These are phyloP conservation scores for Logfia minima DNA, from an alignment of 129 eudicot species.

Conservation along the genomic window DNA sequence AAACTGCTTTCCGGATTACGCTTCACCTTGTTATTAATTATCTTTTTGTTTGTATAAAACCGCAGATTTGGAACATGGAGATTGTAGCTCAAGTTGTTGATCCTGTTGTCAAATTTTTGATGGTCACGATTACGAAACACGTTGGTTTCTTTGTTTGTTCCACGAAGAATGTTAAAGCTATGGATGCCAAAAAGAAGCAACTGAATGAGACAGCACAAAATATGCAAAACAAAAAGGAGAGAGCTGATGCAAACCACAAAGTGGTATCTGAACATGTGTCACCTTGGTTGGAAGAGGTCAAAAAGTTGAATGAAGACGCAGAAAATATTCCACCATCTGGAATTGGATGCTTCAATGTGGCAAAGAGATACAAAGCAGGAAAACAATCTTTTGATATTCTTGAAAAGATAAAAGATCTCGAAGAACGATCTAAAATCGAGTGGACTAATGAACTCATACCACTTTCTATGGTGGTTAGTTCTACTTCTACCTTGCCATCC, in stretches of 20 bases:
- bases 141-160: slow-evolving; percentile 7
- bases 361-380: slow-evolving; percentile 14
- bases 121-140: background rate
- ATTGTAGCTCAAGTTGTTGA: background rate
- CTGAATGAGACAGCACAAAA: background rate
- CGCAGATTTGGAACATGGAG: too few species aligned
- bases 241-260: background rate
- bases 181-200: background rate
- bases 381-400: background rate
- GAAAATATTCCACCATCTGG: background rate
- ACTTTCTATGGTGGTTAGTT: background rate
- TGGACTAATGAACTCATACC: background rate
- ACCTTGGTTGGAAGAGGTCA: background rate
- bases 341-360: slow-evolving; percentile 9
- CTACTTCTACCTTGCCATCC: background rate
- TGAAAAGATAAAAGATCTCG: background rate
- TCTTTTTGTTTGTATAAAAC: too few species aligned
- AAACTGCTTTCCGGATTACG: too few species aligned
- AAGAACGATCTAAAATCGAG: background rate
- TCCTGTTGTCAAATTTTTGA: background rate
- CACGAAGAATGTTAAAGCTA: slow-evolving; percentile 2
- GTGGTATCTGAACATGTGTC: background rate
- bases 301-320: background rate
- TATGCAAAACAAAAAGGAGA: background rate
- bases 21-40: too few species aligned